Evolutionary conservation across 2,329 filamentous ascomycete species (phyloP), one percentile per base, ranked within the genome.

Genomic region (Davidsoniella neocaledoniae): DNA sequence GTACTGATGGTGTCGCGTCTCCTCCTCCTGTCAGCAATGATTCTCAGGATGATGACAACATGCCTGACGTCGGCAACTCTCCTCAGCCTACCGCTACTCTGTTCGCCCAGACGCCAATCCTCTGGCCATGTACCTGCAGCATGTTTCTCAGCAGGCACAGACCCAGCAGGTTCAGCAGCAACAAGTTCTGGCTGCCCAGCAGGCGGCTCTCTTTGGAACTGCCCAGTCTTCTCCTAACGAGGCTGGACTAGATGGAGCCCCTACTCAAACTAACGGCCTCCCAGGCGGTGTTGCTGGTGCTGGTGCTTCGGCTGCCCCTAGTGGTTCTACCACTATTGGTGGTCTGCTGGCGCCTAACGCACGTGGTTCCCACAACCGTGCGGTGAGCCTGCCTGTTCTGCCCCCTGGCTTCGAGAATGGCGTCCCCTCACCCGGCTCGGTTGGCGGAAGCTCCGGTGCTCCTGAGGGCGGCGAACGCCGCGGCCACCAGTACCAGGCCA

Each of bases 81-180:
- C 81, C 60, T 66, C 79, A 66, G 56, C 81, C 78, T 21, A 76
- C 83, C 1, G 81, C 82, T 2, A 76, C 79, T 17, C 76, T 94
- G 52, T 77, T 94, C 63, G 91, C 88, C 63, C 79, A 77, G 47
- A 72, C 59, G 90, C 79, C 69, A 95, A 95, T 64, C 90, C 90
- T 0, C 66, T 96, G 63, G 94, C 88, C 21, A 79, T 95, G 77
- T 96, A 95, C 62, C 74, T 95, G 53, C 90, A 81, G 64, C 86
- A 93, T 60, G 77, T 90, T 25, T 80, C 79, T 19, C 76, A 81
- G 54, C 78, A 83, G 59, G 74, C 77, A 14, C 81, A 85, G 55
- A 74, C 78, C 45, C 83, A 88, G 56, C 83, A 86, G 54, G 77
- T 82, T 29, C 81, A 86, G 56, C 80, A 87, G 56, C 77, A 83